Conservation (phyloP, 371 early-diverging fungal species). For the Lichtheimia ramosa region DNA sequence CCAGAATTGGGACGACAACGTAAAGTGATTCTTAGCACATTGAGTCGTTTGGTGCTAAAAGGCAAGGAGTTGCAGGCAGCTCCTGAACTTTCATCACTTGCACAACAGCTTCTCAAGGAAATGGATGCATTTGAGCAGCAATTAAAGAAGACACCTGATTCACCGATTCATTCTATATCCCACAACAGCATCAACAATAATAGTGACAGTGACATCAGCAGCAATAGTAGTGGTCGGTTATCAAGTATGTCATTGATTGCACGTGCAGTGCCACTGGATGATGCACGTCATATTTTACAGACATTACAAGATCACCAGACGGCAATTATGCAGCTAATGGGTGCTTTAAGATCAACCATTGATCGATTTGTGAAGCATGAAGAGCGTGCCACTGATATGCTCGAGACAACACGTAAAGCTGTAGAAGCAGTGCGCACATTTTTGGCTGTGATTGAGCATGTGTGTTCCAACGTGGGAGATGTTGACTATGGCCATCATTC, state of each 20-base stretch:
- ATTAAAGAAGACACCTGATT: conserved; percentile 5
- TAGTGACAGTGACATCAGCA: conserved; percentile 10
- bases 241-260: conserved; percentile 27
- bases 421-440: conserved; percentile 42
- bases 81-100: conserved; percentile 12
- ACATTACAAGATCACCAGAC: conserved; percentile 29
- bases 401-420: conserved; percentile 40
- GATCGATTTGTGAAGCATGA: conserved; percentile 19
- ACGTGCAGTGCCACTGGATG: conserved; percentile 20
- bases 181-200: conserved; percentile 1
- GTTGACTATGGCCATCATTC: conserved; percentile 28
- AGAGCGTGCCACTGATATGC: conserved; percentile 30
- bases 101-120: conserved; percentile 26
- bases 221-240: conserved; percentile 9
- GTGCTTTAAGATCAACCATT: conserved; percentile 17
- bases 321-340: conserved; percentile 24
- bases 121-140: conserved; percentile 28
- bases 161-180: background rate
- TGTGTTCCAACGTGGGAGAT: conserved; percentile 36
- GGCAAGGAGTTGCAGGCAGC: conserved; percentile 30
- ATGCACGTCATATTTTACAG: conserved; percentile 28
- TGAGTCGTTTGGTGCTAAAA: conserved; percentile 43
- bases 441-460: conserved; percentile 39
- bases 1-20: conserved; percentile 47
- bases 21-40: conserved; percentile 24